These are phyloP conservation scores for Carallia pectinifolia DNA, from an alignment of 345 rosid genomes.

Conservation along the genomic window DNA sequence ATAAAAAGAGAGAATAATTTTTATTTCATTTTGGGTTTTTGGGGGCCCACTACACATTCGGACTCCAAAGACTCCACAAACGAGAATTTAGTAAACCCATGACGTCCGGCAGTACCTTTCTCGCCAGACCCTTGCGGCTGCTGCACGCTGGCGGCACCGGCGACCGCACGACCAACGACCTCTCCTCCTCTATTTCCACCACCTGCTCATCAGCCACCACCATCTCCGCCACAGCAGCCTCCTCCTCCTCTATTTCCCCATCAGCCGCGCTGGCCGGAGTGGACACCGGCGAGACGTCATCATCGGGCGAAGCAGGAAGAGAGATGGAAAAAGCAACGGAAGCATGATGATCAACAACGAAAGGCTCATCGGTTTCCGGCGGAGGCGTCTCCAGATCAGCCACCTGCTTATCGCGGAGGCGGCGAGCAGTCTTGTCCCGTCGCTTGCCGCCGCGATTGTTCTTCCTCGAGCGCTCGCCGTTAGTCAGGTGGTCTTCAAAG, in stretches of 20 bases:
- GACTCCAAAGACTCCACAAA: constrained; percentile 91
- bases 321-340: not conserved
- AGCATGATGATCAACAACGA: not conserved
- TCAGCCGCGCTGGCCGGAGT: constrained; percentile 5
- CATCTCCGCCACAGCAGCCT: not conserved
- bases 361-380: not conserved
- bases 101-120: constrained; percentile 97
- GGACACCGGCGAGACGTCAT: not conserved
- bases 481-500: constrained; percentile 63
- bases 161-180: constrained; percentile 9
- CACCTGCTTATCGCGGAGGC: constrained; percentile 7
- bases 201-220: not conserved
- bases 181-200: constrained; percentile 8
- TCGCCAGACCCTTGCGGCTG: constrained; percentile 68
- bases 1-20: not conserved
- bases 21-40: not conserved
- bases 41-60: constrained; percentile 49
- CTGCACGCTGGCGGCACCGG: constrained; percentile 22
- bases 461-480: constrained; percentile 44
- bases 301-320: not conserved
- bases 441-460: constrained; percentile 37
- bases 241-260: not conserved
- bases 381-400: not conserved
- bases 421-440: constrained; percentile 43
- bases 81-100: constrained; percentile 79